Evolutionary conservation across 2,329 filamentous ascomycete species (phyloP).

Genomic region (Talaromyces sp.): DNA sequence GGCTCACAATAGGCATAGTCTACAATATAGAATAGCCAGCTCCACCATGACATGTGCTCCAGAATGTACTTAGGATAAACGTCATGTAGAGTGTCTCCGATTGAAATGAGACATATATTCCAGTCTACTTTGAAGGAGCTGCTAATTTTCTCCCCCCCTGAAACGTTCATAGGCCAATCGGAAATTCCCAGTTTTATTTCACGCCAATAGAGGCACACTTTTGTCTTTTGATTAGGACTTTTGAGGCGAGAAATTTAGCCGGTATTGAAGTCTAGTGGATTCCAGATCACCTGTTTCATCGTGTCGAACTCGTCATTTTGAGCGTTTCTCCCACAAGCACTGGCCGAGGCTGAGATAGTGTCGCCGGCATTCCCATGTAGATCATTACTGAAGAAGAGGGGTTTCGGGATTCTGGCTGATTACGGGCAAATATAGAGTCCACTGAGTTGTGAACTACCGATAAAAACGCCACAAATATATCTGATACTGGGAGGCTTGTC

Average conservation of each 20-base stretch:
- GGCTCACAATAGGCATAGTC: background rate
- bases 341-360: background rate
- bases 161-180: background rate
- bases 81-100: background rate
- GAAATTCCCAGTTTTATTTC: background rate
- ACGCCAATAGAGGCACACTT: background rate
- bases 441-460: no score
- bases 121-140: background rate
- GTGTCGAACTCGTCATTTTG: background rate
- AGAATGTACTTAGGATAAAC: background rate
- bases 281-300: background rate
- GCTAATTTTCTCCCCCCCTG: background rate
- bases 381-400: background rate
- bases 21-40: background rate
- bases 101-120: background rate
- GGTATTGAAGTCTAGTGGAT: background rate
- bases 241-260: background rate
- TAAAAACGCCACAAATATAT: no score
- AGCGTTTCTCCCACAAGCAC: background rate
- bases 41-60: background rate
- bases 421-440: background rate
- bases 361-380: background rate
- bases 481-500: no score
- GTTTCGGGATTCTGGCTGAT: background rate
- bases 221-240: background rate